Conservation (phyloP, 192 early-diverging fungal genomes). For the Entomortierella parvispora region DNA sequence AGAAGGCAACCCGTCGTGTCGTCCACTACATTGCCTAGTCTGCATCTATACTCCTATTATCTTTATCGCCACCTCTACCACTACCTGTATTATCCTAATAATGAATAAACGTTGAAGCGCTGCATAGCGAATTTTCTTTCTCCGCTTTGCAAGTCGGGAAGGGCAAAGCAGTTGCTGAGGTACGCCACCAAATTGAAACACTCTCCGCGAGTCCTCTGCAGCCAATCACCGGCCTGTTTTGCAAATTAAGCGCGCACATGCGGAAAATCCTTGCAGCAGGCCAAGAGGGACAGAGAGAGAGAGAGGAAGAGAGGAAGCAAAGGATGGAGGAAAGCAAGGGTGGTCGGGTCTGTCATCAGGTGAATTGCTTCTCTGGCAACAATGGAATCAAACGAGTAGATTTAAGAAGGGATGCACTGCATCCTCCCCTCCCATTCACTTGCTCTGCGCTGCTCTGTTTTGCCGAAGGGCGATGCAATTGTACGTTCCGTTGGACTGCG, state of each 20-base stretch:
- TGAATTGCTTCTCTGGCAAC: not conserved
- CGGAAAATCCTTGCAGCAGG: not conserved
- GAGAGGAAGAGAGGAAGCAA: slow-evolving; percentile 9
- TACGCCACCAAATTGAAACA: too few relatives aligned
- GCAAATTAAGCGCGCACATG: too few relatives aligned
- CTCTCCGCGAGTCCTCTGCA: too few relatives aligned
- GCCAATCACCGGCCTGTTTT: too few relatives aligned
- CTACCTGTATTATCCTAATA: not conserved
- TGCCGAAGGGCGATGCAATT: too few relatives aligned
- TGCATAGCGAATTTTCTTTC: not conserved
- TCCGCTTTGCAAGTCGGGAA: not conserved
- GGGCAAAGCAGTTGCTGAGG: too few relatives aligned
- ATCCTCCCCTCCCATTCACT: too few relatives aligned
- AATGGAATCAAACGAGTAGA: slow-evolving; percentile 2
- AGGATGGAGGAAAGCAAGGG: not conserved
- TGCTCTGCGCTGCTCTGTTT: too few relatives aligned
- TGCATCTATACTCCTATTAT: not conserved
- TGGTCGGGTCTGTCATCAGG: not conserved
- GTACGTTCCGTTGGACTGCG: too few relatives aligned
- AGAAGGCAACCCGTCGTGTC: slow-evolving; percentile 6
- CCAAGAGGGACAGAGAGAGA: not conserved
- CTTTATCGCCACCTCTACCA: not conserved
- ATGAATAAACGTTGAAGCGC: not conserved
- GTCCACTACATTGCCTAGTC: slow-evolving; percentile 22
- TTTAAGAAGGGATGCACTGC: too few relatives aligned